These are phyloP conservation scores for Somion occarium DNA, from an alignment of 1,284 basidiomycete genomes.

Conservation along the genomic window DNA sequence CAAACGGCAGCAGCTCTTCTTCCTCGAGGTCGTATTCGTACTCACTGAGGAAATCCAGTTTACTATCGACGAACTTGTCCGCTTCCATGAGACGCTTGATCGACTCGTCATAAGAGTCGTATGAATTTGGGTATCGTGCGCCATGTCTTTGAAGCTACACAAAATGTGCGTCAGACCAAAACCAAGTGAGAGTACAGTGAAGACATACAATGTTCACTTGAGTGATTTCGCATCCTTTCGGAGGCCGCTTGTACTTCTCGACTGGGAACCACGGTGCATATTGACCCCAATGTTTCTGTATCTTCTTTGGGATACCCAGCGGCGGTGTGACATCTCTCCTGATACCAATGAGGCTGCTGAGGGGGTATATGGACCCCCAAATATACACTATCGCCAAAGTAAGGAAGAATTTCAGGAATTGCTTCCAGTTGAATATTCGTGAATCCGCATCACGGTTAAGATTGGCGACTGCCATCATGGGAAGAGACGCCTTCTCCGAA, in stretches of 20 bases:
- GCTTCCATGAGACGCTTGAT: conserved; percentile 45
- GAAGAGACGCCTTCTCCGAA: no score
- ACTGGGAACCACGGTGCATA: conserved; percentile 56
- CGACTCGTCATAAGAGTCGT: conserved; percentile 31
- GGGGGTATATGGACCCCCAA: no score
- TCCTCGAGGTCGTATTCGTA: conserved; percentile 58
- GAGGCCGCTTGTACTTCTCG: conserved; percentile 41
- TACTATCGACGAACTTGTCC: conserved; percentile 36
- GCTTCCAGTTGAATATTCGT: no score
- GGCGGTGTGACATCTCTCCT: conserved; percentile 4
- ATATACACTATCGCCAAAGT: no score
- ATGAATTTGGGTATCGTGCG: conserved; percentile 68
- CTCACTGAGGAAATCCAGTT: conserved; percentile 55
- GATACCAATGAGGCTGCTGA: no score
- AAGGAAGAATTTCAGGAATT: no score
- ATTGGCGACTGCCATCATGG: no score
- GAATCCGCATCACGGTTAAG: no score
- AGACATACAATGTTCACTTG: conserved; percentile 37
- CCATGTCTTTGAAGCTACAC: conserved; percentile 79
- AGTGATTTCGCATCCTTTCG: conserved; percentile 45
- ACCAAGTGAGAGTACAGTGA: background rate
- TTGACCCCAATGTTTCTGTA: conserved; percentile 42
- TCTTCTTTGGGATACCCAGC: conserved; percentile 19
- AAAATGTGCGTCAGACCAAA: background rate
- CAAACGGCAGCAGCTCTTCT: conserved; percentile 65